Conservation (phyloP, 2,329 filamentous ascomycete genomes). For the Pseudogymnoascus sp. region DNA sequence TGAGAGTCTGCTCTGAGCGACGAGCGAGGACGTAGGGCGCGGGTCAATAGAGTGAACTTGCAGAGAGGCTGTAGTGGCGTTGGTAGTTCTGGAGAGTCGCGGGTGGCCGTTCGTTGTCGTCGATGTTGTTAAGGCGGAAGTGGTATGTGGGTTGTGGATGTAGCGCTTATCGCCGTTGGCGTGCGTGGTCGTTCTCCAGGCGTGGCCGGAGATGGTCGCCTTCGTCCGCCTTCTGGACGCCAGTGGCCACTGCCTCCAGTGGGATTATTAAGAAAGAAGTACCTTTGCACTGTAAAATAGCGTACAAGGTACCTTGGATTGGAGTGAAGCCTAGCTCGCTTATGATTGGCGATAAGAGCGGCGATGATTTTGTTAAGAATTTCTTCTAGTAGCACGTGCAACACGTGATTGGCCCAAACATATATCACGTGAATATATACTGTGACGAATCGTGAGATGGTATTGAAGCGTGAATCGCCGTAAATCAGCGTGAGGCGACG, state of each 20-base stretch:
- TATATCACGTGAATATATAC: background rate
- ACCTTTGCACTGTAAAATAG: background rate
- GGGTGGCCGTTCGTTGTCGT: background rate
- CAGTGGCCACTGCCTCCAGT: conserved; percentile 3
- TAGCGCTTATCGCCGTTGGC: conserved; percentile 5
- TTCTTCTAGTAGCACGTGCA: background rate
- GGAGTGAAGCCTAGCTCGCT: conserved; percentile 4
- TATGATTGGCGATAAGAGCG: conserved; percentile 7
- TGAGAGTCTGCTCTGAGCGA: background rate
- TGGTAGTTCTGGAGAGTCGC: background rate
- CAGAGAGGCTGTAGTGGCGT: background rate
- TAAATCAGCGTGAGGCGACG: background rate
- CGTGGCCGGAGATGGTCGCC: conserved; percentile 4
- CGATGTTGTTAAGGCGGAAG: background rate
- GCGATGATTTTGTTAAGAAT: background rate
- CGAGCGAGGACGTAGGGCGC: background rate
- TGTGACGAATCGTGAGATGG: background rate
- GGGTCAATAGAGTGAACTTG: background rate
- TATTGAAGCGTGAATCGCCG: background rate
- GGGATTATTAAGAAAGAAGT: background rate
- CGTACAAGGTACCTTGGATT: background rate
- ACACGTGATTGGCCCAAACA: background rate
- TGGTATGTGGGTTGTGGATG: background rate
- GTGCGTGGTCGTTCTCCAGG: conserved; percentile 5
- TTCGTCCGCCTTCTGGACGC: background rate